These are phyloP conservation scores for Daedalea quercina DNA, from an alignment of 768 basidiomycete species.

Conservation along the genomic window DNA sequence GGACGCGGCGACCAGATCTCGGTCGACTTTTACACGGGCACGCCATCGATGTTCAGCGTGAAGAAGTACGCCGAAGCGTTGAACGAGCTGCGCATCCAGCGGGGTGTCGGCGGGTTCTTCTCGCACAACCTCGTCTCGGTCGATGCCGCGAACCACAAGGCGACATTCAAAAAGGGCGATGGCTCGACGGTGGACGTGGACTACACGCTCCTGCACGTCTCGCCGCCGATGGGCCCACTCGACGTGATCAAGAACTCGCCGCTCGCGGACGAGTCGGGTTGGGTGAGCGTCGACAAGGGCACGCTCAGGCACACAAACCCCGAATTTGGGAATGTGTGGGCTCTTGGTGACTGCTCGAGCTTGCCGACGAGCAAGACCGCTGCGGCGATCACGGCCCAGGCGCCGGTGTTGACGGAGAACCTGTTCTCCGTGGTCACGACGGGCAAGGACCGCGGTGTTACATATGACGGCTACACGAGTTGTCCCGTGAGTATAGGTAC, in stretches of 20 bases:
- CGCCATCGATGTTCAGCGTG: slow-evolving; percentile 95
- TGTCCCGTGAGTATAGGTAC: slow-evolving; percentile 57
- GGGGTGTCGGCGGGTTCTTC: slow-evolving; percentile 78
- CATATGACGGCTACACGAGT: slow-evolving; percentile 86
- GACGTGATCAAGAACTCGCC: slow-evolving; percentile 74
- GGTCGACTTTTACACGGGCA: slow-evolving; percentile 81
- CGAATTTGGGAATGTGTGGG: slow-evolving; percentile 75
- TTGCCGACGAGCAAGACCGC: slow-evolving; percentile 95
- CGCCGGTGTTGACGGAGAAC: slow-evolving; percentile 89
- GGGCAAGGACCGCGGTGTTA: slow-evolving; percentile 61
- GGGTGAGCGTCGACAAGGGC: slow-evolving; percentile 79
- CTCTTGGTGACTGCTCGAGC: slow-evolving; percentile 88
- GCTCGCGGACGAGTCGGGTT: slow-evolving; percentile 76
- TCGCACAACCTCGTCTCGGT: slow-evolving; percentile 77
- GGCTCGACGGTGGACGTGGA: slow-evolving; percentile 62
- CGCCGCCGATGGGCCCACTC: slow-evolving; percentile 89
- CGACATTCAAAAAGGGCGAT: slow-evolving; percentile 80
- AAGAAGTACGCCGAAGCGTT: slow-evolving; percentile 93
- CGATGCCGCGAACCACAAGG: slow-evolving; percentile 62
- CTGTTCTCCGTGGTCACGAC: slow-evolving; percentile 68
- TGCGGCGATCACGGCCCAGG: slow-evolving; percentile 87
- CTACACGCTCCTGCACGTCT: slow-evolving; percentile 80
- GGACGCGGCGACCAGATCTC: slow-evolving; percentile 50
- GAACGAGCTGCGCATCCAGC: slow-evolving; percentile 65
- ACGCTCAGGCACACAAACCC: slow-evolving; percentile 84